These are phyloP conservation scores for Kodamaea alishanica DNA, from an alignment of 1,139 yeast genomes.

Conservation along the genomic window DNA sequence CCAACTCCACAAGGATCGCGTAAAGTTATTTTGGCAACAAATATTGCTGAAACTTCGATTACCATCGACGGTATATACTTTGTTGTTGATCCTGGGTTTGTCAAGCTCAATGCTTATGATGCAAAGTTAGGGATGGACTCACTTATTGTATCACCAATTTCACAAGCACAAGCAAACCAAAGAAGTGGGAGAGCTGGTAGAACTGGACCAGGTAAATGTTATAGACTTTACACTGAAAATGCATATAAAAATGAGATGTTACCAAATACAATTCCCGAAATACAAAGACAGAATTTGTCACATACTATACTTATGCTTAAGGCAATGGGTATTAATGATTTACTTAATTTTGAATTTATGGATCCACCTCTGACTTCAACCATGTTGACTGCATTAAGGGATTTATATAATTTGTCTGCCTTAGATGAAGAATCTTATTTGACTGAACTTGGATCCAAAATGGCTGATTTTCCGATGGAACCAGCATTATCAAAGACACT, in stretches of 20 bases:
- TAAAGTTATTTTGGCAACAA: slow-evolving; percentile 74
- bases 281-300: slow-evolving; percentile 84
- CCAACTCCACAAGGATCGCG: slow-evolving; percentile 69
- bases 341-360: slow-evolving; percentile 82
- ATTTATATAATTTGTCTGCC: slow-evolving; percentile 77
- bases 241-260: slow-evolving; percentile 76
- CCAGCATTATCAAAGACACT: slow-evolving; percentile 85
- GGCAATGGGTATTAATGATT: slow-evolving; percentile 90
- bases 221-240: slow-evolving; percentile 65
- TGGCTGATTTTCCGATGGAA: slow-evolving; percentile 96
- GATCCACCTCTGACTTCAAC: slow-evolving; percentile 86
- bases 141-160: slow-evolving; percentile 66
- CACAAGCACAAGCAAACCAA: slow-evolving; percentile 81
- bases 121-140: slow-evolving; percentile 76
- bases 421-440: slow-evolving; percentile 74
- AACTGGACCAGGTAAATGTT: slow-evolving; percentile 82
- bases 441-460: slow-evolving; percentile 69
- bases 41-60: slow-evolving; percentile 62
- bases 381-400: slow-evolving; percentile 76
- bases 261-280: slow-evolving; percentile 84
- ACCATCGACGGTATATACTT: slow-evolving; percentile 77
- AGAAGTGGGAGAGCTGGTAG: slow-evolving; percentile 85
- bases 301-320: slow-evolving; percentile 84
- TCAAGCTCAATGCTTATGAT: slow-evolving; percentile 73
- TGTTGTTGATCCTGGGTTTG: slow-evolving; percentile 81